These are phyloP conservation scores for Podila clonocystis DNA, from an alignment of 192 early-diverging fungal genomes.

Conservation along the genomic window DNA sequence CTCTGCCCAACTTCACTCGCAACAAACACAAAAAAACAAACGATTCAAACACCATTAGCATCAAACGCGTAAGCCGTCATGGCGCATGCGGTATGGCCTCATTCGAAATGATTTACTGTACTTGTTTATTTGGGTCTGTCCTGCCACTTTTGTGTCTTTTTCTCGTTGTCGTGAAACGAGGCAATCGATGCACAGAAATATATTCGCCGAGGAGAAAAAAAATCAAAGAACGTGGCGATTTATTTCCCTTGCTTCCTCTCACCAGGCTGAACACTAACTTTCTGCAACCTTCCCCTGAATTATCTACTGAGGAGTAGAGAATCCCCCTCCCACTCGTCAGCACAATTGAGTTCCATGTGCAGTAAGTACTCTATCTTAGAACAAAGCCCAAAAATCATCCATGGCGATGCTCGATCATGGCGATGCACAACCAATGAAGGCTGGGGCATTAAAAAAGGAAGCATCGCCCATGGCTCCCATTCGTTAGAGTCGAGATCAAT, in stretches of 20 bases:
- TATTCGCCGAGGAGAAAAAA: background rate
- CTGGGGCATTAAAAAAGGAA: no score
- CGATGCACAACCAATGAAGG: no score
- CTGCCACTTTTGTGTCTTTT: background rate
- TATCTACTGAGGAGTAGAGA: background rate
- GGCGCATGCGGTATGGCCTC: constrained; percentile 2
- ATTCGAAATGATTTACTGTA: background rate
- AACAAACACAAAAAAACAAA: background rate
- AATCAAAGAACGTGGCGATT: constrained; percentile 1
- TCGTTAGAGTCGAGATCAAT: no score
- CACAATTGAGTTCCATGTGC: no score
- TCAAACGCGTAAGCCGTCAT: constrained; percentile 1
- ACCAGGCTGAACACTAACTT: background rate
- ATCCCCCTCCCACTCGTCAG: background rate
- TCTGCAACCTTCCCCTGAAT: background rate
- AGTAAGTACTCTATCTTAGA: no score
- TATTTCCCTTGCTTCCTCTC: background rate
- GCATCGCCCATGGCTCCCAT: no score
- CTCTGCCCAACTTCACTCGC: background rate
- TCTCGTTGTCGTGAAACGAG: background rate
- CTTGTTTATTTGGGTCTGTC: background rate
- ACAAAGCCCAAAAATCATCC: no score
- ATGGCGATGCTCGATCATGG: no score
- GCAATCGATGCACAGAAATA: background rate
- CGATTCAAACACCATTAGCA: background rate